phyloP scores from a whole-genome alignment of 2,329 filamentous ascomycete genomes.

The Microcyclospora pomicola region DNA sequence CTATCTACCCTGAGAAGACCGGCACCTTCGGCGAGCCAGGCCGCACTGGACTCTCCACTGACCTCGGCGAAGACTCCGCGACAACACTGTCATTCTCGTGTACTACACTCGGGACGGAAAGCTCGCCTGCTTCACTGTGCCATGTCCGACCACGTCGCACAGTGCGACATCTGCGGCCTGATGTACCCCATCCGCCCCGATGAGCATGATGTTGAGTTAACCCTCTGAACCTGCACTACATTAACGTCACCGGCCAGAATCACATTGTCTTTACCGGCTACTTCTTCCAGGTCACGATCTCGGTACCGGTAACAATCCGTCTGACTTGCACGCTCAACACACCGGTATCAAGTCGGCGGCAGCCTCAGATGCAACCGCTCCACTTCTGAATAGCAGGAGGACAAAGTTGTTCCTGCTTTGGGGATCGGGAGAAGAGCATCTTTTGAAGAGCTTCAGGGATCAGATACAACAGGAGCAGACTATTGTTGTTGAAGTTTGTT shows the following conservation, averaged over 20 bases:
- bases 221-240: constrained; percentile 48
- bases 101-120: constrained; percentile 46
- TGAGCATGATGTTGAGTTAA: constrained; percentile 42
- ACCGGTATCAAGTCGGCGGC: constrained; percentile 44
- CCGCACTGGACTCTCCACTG: constrained; percentile 43
- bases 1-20: constrained; percentile 49
- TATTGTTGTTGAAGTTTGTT: no score
- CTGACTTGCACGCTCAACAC: constrained; percentile 49
- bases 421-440: no score
- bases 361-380: constrained; percentile 43
- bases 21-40: constrained; percentile 43
- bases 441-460: no score
- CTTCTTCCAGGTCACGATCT: constrained; percentile 50
- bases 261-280: constrained; percentile 52
- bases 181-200: constrained; percentile 47
- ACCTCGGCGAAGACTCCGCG: constrained; percentile 43
- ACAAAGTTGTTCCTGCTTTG: no score
- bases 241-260: constrained; percentile 52
- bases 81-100: constrained; percentile 46
- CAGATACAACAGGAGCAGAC: no score
- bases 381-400: no score
- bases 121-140: constrained; percentile 48
- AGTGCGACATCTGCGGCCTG: constrained; percentile 48
- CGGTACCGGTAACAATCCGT: constrained; percentile 46
- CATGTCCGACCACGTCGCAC: constrained; percentile 47